phyloP scores from a whole-genome alignment of 805 yeast genomes.

The Barnettozyma wickerhamii region DNA sequence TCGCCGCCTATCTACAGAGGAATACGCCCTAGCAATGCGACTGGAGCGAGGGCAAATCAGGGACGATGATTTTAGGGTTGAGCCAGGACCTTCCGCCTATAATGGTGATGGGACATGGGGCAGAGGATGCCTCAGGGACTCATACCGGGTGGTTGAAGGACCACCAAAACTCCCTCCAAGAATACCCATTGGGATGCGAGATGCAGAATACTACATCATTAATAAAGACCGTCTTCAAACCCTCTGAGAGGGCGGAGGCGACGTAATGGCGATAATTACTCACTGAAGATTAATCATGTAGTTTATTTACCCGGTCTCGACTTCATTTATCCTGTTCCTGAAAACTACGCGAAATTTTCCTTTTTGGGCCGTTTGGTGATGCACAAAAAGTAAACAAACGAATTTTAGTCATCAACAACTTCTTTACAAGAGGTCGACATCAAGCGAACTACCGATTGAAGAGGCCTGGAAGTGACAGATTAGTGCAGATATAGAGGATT shows the following conservation, averaged over 20 bases:
- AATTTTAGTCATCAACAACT: not conserved
- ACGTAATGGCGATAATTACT: too few relatives aligned
- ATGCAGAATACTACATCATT: constrained; percentile 21
- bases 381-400: not conserved
- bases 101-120: constrained; percentile 26
- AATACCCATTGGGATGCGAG: constrained; percentile 24
- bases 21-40: constrained; percentile 18
- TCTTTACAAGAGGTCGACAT: too few relatives aligned
- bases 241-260: too few relatives aligned
- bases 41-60: constrained; percentile 17
- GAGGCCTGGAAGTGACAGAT: too few relatives aligned
- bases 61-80: constrained; percentile 17
- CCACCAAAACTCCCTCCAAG: constrained; percentile 23
- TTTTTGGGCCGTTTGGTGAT: too few relatives aligned
- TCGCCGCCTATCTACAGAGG: constrained; percentile 14
- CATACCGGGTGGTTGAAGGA: constrained; percentile 7
- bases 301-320: not conserved
- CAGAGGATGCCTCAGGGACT: constrained; percentile 17
- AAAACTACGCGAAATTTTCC: too few relatives aligned
- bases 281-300: too few relatives aligned
- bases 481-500: too few relatives aligned
- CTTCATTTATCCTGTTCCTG: too few relatives aligned
- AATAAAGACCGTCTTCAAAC: constrained; percentile 12
- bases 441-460: too few relatives aligned
- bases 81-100: constrained; percentile 22